Evolutionary conservation across 768 basidiomycete species (phyloP).

Genomic region (Termitomyces sp.): DNA sequence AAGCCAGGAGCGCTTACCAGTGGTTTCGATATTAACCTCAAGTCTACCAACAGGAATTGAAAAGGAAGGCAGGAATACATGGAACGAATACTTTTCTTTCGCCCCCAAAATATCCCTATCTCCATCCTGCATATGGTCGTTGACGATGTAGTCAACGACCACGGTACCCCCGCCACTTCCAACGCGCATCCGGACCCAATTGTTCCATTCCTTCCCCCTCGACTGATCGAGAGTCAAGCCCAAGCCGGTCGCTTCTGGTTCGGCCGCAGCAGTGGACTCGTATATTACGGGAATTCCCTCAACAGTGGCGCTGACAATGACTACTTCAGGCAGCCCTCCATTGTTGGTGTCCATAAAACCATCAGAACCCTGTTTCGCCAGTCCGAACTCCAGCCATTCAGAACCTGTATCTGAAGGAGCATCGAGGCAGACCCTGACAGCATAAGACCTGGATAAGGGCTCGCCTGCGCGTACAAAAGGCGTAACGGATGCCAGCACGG

Average conservation of each 20-base stretch:
- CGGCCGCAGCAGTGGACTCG: constrained; percentile 42
- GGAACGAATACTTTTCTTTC: constrained; percentile 25
- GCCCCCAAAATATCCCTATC: constrained; percentile 32
- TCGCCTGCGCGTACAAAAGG: constrained; percentile 33
- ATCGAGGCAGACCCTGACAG: constrained; percentile 51
- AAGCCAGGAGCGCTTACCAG: constrained; percentile 36
- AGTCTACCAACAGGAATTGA: constrained; percentile 61
- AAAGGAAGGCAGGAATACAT: constrained; percentile 68
- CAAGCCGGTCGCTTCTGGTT: constrained; percentile 28
- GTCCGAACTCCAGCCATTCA: constrained; percentile 76
- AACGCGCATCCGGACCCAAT: constrained; percentile 59
- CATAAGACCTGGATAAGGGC: constrained; percentile 43
- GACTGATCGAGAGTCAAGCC: constrained; percentile 48
- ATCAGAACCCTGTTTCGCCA: constrained; percentile 38
- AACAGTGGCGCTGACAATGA: constrained; percentile 54
- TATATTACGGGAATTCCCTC: constrained; percentile 62
- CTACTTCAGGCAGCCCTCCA: constrained; percentile 36
- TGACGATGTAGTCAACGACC: constrained; percentile 67
- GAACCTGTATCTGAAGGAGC: constrained; percentile 54
- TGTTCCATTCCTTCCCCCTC: constrained; percentile 54
- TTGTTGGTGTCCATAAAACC: constrained; percentile 13
- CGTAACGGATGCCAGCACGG: constrained; percentile 48
- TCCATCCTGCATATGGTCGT: constrained; percentile 17
- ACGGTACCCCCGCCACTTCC: constrained; percentile 46
- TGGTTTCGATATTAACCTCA: constrained; percentile 52